phyloP scores from a whole-genome alignment of 805 yeast genomes.

The Kuraishia hungarica region DNA sequence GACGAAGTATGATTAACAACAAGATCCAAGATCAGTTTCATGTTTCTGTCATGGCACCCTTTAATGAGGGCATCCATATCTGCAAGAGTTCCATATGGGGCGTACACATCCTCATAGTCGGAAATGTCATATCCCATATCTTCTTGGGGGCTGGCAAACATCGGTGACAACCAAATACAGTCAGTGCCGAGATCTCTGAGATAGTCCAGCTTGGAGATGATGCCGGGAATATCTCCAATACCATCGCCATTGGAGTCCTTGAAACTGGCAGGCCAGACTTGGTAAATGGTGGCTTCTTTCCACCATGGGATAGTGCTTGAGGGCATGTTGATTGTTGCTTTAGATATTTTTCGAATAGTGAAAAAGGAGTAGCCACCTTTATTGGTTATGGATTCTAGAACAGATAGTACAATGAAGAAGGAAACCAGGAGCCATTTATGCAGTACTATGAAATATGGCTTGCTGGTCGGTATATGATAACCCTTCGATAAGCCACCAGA shows the following conservation, averaged over 20 bases:
- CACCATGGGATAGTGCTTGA: slow-evolving; percentile 28
- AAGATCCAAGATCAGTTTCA: slow-evolving; percentile 45
- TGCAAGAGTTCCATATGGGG: slow-evolving; percentile 43
- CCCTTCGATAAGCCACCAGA: too few species aligned
- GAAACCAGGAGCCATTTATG: too few species aligned
- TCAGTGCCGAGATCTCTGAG: slow-evolving; percentile 40
- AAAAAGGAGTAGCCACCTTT: too few species aligned
- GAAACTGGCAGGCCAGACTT: slow-evolving; percentile 54
- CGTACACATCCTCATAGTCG: slow-evolving; percentile 43
- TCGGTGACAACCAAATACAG: slow-evolving; percentile 50
- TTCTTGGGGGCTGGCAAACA: slow-evolving; percentile 49
- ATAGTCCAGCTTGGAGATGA: slow-evolving; percentile 42
- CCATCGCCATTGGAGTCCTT: slow-evolving; percentile 55
- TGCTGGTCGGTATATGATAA: too few species aligned
- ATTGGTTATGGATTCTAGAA: too few species aligned
- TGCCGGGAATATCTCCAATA: slow-evolving; percentile 48
- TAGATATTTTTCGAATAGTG: too few species aligned
- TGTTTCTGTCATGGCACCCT: slow-evolving; percentile 38
- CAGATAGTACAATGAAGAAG: too few species aligned
- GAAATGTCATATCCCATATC: slow-evolving; percentile 60
- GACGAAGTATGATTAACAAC: slow-evolving; percentile 52
- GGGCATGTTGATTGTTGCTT: background rate
- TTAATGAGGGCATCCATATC: slow-evolving; percentile 41
- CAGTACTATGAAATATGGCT: too few species aligned
- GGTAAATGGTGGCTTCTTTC: slow-evolving; percentile 49